Conservation (phyloP, 306 rosid genomes). For the Glycine latifolia region DNA sequence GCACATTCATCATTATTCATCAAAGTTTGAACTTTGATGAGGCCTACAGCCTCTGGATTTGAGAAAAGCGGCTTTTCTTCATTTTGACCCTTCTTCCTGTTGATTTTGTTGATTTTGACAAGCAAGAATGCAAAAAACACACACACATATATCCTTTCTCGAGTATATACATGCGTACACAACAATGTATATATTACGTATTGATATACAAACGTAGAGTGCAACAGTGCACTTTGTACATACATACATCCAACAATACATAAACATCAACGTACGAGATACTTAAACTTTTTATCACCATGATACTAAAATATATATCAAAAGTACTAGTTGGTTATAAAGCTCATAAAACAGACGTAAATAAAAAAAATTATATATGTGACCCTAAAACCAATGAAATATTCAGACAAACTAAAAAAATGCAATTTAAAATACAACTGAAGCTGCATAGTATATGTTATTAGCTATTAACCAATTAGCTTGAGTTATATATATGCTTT, state of each 20-base stretch:
- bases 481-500: slow-evolving; percentile 24
- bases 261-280: not conserved
- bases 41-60: slow-evolving; percentile 48
- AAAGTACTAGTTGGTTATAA: not conserved
- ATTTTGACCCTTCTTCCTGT: slow-evolving; percentile 40
- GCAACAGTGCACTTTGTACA: slow-evolving; percentile 6
- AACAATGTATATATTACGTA: not conserved
- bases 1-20: slow-evolving; percentile 50
- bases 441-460: not conserved
- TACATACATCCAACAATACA: not conserved
- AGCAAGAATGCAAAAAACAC: not conserved
- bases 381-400: not conserved
- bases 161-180: not conserved
- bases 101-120: slow-evolving; percentile 41
- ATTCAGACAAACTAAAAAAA: not conserved
- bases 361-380: no score
- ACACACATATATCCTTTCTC: slow-evolving; percentile 1
- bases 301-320: not conserved
- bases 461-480: not conserved
- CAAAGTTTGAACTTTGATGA: slow-evolving; percentile 45
- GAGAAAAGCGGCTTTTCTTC: slow-evolving; percentile 41
- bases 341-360: not conserved
- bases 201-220: not conserved
- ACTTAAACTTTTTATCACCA: not conserved
- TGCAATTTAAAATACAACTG: slow-evolving; percentile 15